Percentiles rank a stretch among this genome's conserved stretches.
Evolutionary conservation across 495 filamentous ascomycete species (phyloP).

Genomic region (Neurospora sp.): DNA sequence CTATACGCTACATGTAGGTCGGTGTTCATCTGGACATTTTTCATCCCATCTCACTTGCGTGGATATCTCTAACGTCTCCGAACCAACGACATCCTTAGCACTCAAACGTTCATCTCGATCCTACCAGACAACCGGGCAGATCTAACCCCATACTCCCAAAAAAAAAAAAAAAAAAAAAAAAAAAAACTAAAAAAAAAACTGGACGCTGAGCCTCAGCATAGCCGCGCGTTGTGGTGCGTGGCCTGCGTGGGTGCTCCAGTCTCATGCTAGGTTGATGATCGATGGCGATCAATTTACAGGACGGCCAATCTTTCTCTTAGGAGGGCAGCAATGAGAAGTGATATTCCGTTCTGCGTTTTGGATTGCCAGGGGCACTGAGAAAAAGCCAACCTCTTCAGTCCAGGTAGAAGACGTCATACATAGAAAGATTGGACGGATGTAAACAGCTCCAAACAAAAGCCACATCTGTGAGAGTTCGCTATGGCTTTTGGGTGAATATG

Average conservation of each 20-base stretch:
- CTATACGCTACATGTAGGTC: neutral
- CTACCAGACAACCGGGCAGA: neutral
- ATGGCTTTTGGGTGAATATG: neutral
- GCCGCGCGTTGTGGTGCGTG: neutral
- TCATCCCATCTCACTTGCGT: neutral
- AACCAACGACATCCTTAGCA: neutral
- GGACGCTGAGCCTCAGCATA: neutral
- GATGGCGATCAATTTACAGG: neutral
- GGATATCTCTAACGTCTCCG: neutral
- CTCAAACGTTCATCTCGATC: neutral
- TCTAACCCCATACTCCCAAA: neutral
- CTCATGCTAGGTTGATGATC: neutral
- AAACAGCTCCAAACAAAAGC: neutral
- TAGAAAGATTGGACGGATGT: neutral
- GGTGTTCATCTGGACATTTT: neutral
- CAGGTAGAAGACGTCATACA: neutral
- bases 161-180: too few relatives aligned
- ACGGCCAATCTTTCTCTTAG: neutral
- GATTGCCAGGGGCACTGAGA: neutral
- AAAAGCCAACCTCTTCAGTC: neutral
- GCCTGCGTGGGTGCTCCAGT: neutral
- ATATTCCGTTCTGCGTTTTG: neutral
- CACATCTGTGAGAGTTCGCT: neutral
- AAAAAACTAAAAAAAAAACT: neutral
- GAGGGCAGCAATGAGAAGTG: neutral